Conservation (phyloP, 2,329 filamentous ascomycete genomes). For the Elsinoe perseae region DNA sequence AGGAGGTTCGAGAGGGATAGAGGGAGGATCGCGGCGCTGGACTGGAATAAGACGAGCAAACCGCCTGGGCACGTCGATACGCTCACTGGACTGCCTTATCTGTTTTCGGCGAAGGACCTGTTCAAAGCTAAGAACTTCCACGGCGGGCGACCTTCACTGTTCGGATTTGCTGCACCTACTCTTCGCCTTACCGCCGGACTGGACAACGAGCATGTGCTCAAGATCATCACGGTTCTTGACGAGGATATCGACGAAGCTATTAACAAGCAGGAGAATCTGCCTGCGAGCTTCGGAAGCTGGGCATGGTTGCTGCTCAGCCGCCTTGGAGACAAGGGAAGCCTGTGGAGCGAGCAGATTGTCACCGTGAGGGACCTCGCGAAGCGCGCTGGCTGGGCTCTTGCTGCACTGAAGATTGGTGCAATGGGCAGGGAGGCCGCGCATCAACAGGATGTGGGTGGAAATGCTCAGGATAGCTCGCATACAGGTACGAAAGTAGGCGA, state of each 20-base stretch:
- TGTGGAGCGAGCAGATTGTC: conserved; percentile 68
- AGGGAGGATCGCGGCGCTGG: neutral
- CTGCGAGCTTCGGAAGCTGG: conserved; percentile 68
- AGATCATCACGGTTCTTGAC: conserved; percentile 1
- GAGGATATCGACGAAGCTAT: conserved; percentile 8
- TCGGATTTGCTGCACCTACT: neutral
- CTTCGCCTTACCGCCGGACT: neutral
- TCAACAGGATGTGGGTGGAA: neutral
- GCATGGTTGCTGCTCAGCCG: conserved; percentile 74
- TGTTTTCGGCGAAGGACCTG: neutral
- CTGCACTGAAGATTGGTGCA: conserved; percentile 6
- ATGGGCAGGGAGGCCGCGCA: conserved; percentile 11
- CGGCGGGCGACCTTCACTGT: neutral
- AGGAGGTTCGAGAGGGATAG: conserved; percentile 60
- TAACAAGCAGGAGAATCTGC: conserved; percentile 35
- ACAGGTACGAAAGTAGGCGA: neutral
- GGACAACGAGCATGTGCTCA: neutral
- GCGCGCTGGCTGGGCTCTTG: conserved; percentile 55
- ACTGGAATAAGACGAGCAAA: neutral
- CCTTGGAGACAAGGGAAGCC: conserved; percentile 55
- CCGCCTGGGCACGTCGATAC: neutral
- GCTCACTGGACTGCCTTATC: neutral
- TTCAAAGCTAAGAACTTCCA: neutral
- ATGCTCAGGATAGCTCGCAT: neutral
- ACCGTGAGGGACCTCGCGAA: conserved; percentile 73